Evolutionary conservation across 805 yeast species (phyloP).

Genomic region (Candida nitratophila): DNA sequence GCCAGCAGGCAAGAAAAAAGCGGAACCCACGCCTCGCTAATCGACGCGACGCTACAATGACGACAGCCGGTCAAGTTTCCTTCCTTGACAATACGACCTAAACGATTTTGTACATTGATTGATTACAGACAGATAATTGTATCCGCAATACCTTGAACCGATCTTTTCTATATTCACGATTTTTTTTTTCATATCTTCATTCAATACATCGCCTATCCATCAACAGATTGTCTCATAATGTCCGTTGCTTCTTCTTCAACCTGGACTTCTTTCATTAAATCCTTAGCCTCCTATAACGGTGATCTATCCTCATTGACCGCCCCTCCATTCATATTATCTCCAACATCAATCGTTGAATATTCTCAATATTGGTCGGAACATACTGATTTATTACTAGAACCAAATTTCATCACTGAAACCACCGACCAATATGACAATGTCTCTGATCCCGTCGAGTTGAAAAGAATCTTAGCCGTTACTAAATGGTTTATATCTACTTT

Average conservation of each 20-base stretch:
- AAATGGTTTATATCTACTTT: slow-evolving; percentile 89
- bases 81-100: no score
- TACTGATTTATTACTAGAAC: slow-evolving; percentile 73
- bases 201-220: no score
- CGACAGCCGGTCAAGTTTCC: no score
- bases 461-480: slow-evolving; percentile 74
- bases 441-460: slow-evolving; percentile 40
- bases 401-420: slow-evolving; percentile 36
- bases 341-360: slow-evolving; percentile 83
- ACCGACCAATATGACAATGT: slow-evolving; percentile 30
- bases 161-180: no score
- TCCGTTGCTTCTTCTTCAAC: slow-evolving; percentile 33
- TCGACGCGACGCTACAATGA: no score
- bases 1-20: no score
- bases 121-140: no score
- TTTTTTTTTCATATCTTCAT: no score
- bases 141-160: no score
- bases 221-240: background rate
- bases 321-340: slow-evolving; percentile 92
- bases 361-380: slow-evolving; percentile 96
- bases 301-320: slow-evolving; percentile 93
- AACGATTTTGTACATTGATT: no score
- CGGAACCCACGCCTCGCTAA: no score
- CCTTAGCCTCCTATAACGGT: slow-evolving; percentile 88
- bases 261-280: slow-evolving; percentile 91